phyloP scores from a whole-genome alignment of 352 stramenopile genomes.

The Phytophthora litchii region DNA sequence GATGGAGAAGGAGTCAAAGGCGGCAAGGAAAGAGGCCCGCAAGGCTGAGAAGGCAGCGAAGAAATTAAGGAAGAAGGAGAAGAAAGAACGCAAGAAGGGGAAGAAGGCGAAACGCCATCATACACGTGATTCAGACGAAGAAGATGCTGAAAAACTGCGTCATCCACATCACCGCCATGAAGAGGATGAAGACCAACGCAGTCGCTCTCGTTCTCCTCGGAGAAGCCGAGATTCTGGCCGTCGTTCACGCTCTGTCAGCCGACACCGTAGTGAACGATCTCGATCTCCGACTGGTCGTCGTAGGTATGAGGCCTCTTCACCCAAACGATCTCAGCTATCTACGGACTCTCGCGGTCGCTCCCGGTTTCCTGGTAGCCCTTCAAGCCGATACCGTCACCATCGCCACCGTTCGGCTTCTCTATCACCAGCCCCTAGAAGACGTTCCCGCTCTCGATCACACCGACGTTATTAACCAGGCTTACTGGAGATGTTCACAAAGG shows the following conservation, averaged over 20 bases:
- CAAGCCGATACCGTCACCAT: conserved; percentile 17
- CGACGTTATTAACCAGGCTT: conserved; percentile 20
- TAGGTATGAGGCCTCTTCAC: conserved; percentile 14
- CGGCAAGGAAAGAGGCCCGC: conserved; percentile 56
- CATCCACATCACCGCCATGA: conserved; percentile 8
- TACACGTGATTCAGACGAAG: conserved; percentile 8
- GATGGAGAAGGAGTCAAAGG: conserved; percentile 53
- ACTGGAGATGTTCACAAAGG: not conserved
- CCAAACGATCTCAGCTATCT: conserved; percentile 1
- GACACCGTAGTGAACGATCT: conserved; percentile 9
- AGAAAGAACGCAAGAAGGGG: conserved; percentile 58
- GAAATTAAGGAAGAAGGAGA: conserved; percentile 72
- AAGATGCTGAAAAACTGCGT: conserved; percentile 14
- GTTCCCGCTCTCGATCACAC: conserved; percentile 26
- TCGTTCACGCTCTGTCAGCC: conserved; percentile 22
- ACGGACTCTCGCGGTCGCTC: conserved; percentile 17
- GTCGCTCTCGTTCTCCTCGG: conserved; percentile 21
- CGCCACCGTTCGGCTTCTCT: conserved; percentile 27
- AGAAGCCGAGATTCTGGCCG: conserved; percentile 3
- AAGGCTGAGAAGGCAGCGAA: conserved; percentile 71
- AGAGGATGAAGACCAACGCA: conserved; percentile 10
- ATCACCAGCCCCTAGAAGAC: conserved; percentile 20
- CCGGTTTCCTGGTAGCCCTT: conserved; percentile 7
- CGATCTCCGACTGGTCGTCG: conserved; percentile 26
- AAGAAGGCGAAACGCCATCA: conserved; percentile 28